phyloP scores from a whole-genome alignment of 2,329 filamentous ascomycete genomes.

The Calcarisporium arbuscula region DNA sequence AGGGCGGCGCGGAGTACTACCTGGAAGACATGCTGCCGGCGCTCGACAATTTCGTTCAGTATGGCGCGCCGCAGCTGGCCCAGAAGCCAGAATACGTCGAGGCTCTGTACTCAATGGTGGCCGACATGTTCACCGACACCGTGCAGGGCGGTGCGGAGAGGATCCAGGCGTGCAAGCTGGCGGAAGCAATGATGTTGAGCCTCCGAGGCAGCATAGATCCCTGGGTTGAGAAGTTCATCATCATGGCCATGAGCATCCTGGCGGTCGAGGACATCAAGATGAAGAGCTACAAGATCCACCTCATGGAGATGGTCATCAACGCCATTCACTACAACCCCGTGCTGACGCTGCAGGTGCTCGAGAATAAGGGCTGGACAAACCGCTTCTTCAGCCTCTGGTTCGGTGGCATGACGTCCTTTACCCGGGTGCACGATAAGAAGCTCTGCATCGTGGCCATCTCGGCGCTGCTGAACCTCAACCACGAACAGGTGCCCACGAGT shows the following conservation, averaged over 20 bases:
- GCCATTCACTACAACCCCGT: slow-evolving; percentile 94
- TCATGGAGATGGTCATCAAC: slow-evolving; percentile 99
- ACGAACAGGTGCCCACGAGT: slow-evolving; percentile 80
- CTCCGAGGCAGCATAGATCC: slow-evolving; percentile 82
- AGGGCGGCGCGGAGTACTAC: slow-evolving; percentile 92
- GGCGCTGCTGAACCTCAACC: slow-evolving; percentile 70
- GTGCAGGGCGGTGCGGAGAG: slow-evolving; percentile 91
- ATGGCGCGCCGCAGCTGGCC: slow-evolving; percentile 72
- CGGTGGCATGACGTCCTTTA: slow-evolving; percentile 88
- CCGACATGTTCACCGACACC: slow-evolving; percentile 86
- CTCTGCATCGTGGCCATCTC: slow-evolving; percentile 92
- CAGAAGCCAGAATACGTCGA: slow-evolving; percentile 82
- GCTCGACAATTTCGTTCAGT: slow-evolving; percentile 95
- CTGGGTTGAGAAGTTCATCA: slow-evolving; percentile 82
- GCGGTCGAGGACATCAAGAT: slow-evolving; percentile 71
- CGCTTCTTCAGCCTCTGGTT: slow-evolving; percentile 99
- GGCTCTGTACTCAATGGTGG: slow-evolving; percentile 88
- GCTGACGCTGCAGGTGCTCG: slow-evolving; percentile 79
- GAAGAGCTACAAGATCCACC: slow-evolving; percentile 88
- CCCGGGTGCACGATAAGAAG: slow-evolving; percentile 96
- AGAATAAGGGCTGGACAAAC: slow-evolving; percentile 90
- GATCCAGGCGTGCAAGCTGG: slow-evolving; percentile 95
- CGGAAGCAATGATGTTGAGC: slow-evolving; percentile 95
- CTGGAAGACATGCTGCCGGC: slow-evolving; percentile 98
- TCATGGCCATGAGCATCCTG: slow-evolving; percentile 80